Base-by-base conservation (phyloP, 78 protist genomes). In the Dictyostelium firmibasis region DNA sequence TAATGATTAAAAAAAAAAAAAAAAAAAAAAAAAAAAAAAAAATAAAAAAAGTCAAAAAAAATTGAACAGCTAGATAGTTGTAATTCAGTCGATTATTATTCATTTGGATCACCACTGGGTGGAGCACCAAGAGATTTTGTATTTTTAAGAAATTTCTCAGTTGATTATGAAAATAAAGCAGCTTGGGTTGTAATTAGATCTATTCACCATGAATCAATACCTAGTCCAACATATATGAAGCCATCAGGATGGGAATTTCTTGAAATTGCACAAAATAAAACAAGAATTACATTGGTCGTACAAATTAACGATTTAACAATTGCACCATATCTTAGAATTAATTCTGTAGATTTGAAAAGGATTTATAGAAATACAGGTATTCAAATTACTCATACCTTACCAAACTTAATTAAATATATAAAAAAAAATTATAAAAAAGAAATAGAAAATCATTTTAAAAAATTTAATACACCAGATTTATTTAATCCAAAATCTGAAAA, bases 121-220 rank as follows among this genome's bases (percentile, higher is more conserved):
- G 93, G 93, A 9, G 47, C 33, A 29, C 85, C 86, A 23, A 60
- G 86, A 79, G 44, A 79, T 11, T 88, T 79, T 79, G 70, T 75
- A 4, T 79, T 88, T 10, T 88, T 88, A n/a, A 88, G 83, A 79
- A 74, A 72, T 9, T 79, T 72, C 23, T 41, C 33, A 20, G 81
- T 88, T 0, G 93, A 88, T 44, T 62, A 31, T 25, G 36, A 77
- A 23, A 88, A 79, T 62, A 31, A 62, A 67, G 3, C 18, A 27
- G 57, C 50, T 27, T 20, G 25, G 10, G 23, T 79, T 11, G 35
- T 62, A 36, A 60, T 62, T 43, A n/a, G 81, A 25, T 79, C 86
- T 44, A 79, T 88, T 18, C 64, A 88, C 7, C 86, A 88, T 43
- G 76, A 75, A n/a, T 29, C 75, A 67, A 67, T 27, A 11, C 50